Percentiles rank a stretch among this genome's conserved stretches.
Evolutionary conservation across 2,329 filamentous ascomycete species (phyloP).

Genomic region (Pestalotiopsis sp.): DNA sequence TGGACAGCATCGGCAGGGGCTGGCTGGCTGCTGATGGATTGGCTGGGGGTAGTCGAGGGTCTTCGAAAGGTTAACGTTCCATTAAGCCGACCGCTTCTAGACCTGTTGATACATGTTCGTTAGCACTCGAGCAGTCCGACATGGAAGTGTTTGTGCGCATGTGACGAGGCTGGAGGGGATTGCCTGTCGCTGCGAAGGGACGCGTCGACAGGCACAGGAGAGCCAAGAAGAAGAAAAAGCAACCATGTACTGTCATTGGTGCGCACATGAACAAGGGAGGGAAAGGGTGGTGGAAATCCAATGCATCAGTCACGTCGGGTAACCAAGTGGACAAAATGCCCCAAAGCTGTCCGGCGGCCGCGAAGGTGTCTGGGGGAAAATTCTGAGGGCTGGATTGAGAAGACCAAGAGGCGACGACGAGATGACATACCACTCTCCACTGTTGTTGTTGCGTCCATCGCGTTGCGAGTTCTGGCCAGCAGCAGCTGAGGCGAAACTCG

Average conservation of each 20-base stretch:
- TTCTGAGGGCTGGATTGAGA: conserved; percentile 2
- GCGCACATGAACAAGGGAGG: not conserved
- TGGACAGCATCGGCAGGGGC: conserved; percentile 33
- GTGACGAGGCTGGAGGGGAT: not conserved
- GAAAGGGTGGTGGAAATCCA: not conserved
- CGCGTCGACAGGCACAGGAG: not conserved
- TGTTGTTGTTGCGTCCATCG: conserved; percentile 57
- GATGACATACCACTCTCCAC: conserved; percentile 72
- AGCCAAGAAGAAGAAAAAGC: not conserved
- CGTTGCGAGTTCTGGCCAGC: conserved; percentile 71
- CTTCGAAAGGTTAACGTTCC: conserved; percentile 68
- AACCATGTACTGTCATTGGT: not conserved
- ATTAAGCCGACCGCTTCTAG: conserved; percentile 40
- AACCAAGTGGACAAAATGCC: not conserved
- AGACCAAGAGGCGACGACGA: not conserved
- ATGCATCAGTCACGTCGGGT: not conserved
- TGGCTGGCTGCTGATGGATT: conserved; percentile 41
- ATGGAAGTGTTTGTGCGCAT: not conserved
- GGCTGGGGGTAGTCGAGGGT: conserved; percentile 58
- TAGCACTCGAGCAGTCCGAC: not conserved
- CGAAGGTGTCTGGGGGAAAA: not conserved
- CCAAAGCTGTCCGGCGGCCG: not conserved
- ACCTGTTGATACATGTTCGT: not conserved
- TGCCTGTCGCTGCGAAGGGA: not conserved
- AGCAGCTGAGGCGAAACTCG: conserved; percentile 82